A percentile compares a stretch with the other conserved stretches of the same genome.
These are phyloP conservation scores for Striga hermonthica DNA, from an alignment of 305 asterid genomes.

Conservation along the genomic window DNA sequence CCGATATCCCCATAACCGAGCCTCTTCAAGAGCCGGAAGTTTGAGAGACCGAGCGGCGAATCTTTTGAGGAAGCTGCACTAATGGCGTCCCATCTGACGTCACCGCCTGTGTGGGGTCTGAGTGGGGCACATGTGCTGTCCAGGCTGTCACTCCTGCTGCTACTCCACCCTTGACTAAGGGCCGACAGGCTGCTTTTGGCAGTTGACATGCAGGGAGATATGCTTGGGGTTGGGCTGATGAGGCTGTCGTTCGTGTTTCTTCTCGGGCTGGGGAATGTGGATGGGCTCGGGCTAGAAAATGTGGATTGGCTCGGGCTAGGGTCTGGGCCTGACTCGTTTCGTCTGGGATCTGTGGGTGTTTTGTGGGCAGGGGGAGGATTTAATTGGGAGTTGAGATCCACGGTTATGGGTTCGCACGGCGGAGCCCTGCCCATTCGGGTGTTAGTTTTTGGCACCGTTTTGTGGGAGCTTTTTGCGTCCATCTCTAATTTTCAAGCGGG, in stretches of 20 bases:
- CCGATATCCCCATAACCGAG: conserved; percentile 95
- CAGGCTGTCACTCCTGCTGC: conserved; percentile 57
- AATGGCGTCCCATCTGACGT: conserved; percentile 85
- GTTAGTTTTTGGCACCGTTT: conserved; percentile 23
- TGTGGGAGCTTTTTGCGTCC: conserved; percentile 32
- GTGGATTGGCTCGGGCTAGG: too few species aligned
- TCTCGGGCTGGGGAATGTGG: too few species aligned
- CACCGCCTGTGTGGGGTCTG: conserved; percentile 90
- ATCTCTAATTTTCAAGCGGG: conserved; percentile 30
- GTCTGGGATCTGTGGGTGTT: conserved; percentile 28
- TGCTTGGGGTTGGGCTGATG: conserved; percentile 13
- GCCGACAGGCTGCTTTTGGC: conserved; percentile 26
- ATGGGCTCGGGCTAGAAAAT: too few species aligned
- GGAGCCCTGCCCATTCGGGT: conserved; percentile 22
- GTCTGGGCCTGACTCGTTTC: too few species aligned
- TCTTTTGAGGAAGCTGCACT: conserved; percentile 54
- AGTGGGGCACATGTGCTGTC: conserved; percentile 59
- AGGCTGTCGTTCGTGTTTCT: too few species aligned
- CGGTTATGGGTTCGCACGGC: conserved; percentile 33
- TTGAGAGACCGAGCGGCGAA: conserved; percentile 59
- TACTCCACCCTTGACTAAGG: conserved; percentile 36
- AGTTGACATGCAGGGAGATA: conserved; percentile 26
- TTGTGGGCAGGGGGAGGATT: conserved; percentile 27
- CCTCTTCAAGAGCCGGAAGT: conserved; percentile 75
- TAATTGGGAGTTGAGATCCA: conserved; percentile 27